Conservation (phyloP, 2,329 filamentous ascomycete species). For the Zelopaecilomyces penicillatus region DNA sequence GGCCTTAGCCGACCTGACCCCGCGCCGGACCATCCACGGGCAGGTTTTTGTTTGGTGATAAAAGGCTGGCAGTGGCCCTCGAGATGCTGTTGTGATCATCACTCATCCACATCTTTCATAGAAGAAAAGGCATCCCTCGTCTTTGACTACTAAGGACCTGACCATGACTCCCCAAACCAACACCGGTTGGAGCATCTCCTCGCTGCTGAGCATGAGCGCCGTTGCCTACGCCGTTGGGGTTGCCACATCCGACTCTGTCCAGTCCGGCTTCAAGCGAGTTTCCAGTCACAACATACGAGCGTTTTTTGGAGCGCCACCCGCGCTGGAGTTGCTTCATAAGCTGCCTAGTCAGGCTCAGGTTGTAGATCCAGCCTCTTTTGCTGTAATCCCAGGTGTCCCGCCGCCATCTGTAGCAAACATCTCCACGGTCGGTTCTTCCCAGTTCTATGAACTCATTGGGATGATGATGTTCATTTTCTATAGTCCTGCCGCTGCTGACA, state of each 20-base stretch:
- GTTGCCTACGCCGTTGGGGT: conserved; percentile 5
- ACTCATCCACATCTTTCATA: no score
- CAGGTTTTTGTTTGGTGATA: no score
- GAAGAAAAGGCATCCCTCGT: no score
- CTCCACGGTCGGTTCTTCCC: conserved; percentile 3
- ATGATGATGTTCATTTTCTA: no score
- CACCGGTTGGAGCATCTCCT: background rate
- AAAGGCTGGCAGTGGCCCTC: no score
- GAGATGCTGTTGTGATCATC: no score
- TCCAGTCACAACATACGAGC: background rate
- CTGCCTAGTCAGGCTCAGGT: conserved; percentile 7
- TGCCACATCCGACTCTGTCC: conserved; percentile 1
- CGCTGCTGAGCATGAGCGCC: background rate
- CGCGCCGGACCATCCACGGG: no score
- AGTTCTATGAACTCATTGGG: background rate
- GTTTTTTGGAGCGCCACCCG: background rate
- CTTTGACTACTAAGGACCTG: no score
- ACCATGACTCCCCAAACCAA: no score
- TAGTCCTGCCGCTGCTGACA: background rate
- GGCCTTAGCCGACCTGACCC: no score
- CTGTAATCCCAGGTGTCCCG: conserved; percentile 3
- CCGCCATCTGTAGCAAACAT: conserved; percentile 5
- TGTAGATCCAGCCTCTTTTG: conserved; percentile 4
- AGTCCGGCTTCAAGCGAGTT: background rate
- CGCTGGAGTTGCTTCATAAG: background rate